Base-by-base conservation (phyloP, 768 basidiomycete species). In the Boletus speciosus region DNA sequence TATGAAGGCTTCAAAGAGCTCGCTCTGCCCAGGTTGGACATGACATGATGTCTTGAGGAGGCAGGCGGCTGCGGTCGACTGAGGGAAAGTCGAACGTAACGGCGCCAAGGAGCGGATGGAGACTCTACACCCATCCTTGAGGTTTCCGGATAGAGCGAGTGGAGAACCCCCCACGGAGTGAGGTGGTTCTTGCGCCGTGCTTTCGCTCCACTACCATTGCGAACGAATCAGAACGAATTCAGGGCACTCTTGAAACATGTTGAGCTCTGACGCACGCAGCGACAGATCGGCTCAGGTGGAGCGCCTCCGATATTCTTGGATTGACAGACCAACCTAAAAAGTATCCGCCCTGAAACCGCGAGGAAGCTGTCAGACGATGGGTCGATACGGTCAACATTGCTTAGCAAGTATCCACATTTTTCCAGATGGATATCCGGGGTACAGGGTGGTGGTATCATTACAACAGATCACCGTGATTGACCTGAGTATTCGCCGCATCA, bases 381-480 rank as follows among this genome's bases (percentile, higher is more conserved):
- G 25, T n/a, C 27, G 35, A 35, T 45, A 9, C 29, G 32, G 32
- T 37, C 38, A 35, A 48, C 34, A 44, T 49, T 52, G 49, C 55
- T 27, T 6, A 27, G 25, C 21, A 48, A 25, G 43, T 27, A 50
- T 54, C 34, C 42, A 42, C 35, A 16, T 6, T 39, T 39, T 40
- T 41, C 45, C 47, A 39, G 32, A 59, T 51, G 31, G 38, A 60
- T 40, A 47, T 46, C 31, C 7, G 49, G 55, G 57, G 60, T 43
- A 63, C 57, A 66, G 52, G 56, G 60, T 51, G 50, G 31, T 0
- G 49, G 38, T 25, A 63, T 58, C 47, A 36, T 37, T 37, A 52
- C 49, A 44, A 35, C 27, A 40, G 23, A 56, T 56, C 32, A 35
- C 44, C 34, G n/a, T 16, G 41, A 51, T 47, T 21, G 46, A 57